Conservation (phyloP, 148 eudicot genomes). For the Fagopyrum homotropicum region DNA sequence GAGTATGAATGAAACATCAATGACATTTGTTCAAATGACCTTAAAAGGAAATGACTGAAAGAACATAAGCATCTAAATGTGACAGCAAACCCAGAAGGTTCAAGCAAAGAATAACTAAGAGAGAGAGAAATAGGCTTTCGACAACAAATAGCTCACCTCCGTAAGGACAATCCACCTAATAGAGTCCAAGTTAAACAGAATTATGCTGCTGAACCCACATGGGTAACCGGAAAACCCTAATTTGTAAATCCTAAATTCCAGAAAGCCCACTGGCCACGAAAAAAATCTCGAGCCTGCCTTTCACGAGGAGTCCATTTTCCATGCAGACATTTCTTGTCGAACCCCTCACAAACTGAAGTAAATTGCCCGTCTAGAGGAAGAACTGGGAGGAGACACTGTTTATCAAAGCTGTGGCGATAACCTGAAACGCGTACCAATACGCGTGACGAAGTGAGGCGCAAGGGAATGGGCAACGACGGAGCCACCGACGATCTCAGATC, state of each 20-base stretch:
- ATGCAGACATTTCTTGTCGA: constrained; percentile 21
- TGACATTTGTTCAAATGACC: not conserved
- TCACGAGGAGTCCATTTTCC: constrained; percentile 26
- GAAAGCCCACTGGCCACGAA: not conserved
- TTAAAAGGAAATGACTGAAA: not conserved
- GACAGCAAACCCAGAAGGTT: not conserved
- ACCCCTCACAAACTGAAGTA: constrained; percentile 17
- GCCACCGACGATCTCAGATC: constrained; percentile 8
- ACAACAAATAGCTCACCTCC: not conserved
- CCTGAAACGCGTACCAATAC: constrained; percentile 28
- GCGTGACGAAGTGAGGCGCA: constrained; percentile 8
- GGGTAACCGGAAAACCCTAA: not conserved
- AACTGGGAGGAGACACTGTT: constrained; percentile 19
- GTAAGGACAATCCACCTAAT: not conserved
- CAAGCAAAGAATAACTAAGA: not conserved
- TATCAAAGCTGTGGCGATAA: constrained; percentile 13
- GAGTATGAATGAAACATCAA: not conserved
- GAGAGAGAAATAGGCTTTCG: not conserved
- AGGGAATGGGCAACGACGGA: not conserved
- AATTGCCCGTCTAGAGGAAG: constrained; percentile 12
- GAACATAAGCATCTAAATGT: not conserved
- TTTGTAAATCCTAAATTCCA: not conserved
- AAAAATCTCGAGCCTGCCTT: constrained; percentile 17
- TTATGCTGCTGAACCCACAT: not conserved
- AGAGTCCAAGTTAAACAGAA: constrained; percentile 1